Base-by-base conservation (phyloP, 2,329 filamentous ascomycete species). In the Byssoonygena ceratinophila region DNA sequence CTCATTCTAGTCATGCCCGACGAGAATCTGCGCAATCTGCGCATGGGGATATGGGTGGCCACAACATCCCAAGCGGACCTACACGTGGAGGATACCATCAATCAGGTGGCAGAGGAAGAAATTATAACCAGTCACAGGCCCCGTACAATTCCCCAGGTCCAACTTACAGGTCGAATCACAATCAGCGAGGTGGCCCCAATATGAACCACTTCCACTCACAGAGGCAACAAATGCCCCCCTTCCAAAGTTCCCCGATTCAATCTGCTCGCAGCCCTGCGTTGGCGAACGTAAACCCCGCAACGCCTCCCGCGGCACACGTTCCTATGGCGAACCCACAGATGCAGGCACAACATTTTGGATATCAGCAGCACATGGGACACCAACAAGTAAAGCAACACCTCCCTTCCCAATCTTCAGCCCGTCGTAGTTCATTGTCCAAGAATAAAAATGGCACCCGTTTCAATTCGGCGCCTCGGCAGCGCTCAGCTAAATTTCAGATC, bases 11-110 rank as follows among this genome's bases (percentile, higher is more conserved):
- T 58, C 90, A 97, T 70, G 79, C 87, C 61, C 85, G 91, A 63
- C 84, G 88, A 61, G 85, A 91, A 66, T 96, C 91, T 27, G 84
- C 84, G 34, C 88, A 92, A 64, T 94, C 87, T 20, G 78, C 82
- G 58, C 85, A 91, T 68, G 81, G 80, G 66, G 85, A 90, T 58
- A 79, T 83, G 69, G 81, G 46, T 16, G 32, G 78, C 65, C 78
- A 80, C 58, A 72, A 70, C 62, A 70, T 74, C 66, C 73, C 69
- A 55, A 68, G 71, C 58, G 75, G 74, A 54, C 70, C 74, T 45
- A 76, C 75, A 54, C 77, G 80, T 58, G 77, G 77, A 58, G 73
- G 74, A 56, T 79, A 72, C 63, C 71, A 69, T 54, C 69, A 69
- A 47, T 72, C 74, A 62, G 74, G 74, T 59, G 78, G 78, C 36